Percentiles rank a stretch among this genome's conserved stretches.
Conservation (phyloP, 257 asterid genomes). For the Solanum pimpinellifolium region DNA sequence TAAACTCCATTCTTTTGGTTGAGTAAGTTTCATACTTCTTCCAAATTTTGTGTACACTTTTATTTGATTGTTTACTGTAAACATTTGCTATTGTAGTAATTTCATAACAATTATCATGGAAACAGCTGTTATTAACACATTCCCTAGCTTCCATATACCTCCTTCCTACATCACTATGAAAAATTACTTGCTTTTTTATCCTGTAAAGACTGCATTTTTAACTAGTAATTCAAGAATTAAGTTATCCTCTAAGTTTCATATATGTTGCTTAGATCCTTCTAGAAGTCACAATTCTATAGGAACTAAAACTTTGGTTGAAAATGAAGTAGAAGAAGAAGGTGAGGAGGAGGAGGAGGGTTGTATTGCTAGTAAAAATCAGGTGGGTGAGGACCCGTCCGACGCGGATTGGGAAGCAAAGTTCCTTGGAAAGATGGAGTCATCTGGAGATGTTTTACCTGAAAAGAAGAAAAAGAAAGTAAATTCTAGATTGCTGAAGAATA, state of each 20-base stretch:
- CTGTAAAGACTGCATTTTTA: slow-evolving; percentile 11
- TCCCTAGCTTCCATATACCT: slow-evolving; percentile 27
- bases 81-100: neutral
- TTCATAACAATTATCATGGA: slow-evolving; percentile 25
- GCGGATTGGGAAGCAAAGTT: slow-evolving; percentile 69
- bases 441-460: slow-evolving; percentile 15
- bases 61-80: neutral
- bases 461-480: slow-evolving; percentile 35
- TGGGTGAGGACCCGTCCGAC: slow-evolving; percentile 4
- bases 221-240: slow-evolving; percentile 5
- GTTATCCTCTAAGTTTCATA: slow-evolving; percentile 6
- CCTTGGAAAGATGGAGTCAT: slow-evolving; percentile 41
- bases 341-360: neutral
- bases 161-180: slow-evolving; percentile 1
- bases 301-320: slow-evolving; percentile 12
- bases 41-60: neutral
- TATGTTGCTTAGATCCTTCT: slow-evolving; percentile 24
- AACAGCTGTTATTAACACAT: slow-evolving; percentile 18
- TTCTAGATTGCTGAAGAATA: slow-evolving; percentile 41
- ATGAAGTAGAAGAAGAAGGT: neutral
- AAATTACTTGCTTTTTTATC: slow-evolving; percentile 3
- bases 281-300: slow-evolving; percentile 10
- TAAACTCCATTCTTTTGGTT: neutral
- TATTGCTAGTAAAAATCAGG: neutral
- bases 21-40: neutral